Evolutionary conservation across 805 yeast genomes (phyloP).

Genomic region (Metschnikowia reukaufii): DNA sequence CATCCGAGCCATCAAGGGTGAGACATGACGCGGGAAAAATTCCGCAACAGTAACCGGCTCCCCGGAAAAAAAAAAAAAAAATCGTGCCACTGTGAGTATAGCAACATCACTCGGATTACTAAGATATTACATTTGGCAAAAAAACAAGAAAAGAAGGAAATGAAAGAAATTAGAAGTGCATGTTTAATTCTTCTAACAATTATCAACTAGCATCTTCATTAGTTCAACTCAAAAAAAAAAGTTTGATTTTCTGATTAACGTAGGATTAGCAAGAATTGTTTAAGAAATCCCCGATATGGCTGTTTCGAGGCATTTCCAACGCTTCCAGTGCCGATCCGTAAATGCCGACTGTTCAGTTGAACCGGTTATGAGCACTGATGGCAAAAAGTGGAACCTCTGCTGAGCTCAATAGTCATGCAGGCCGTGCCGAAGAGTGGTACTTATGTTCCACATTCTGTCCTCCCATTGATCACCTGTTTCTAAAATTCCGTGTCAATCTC

Average conservation of each 20-base stretch:
- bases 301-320: too few relatives aligned
- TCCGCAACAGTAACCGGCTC: too few relatives aligned
- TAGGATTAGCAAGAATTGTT: too few relatives aligned
- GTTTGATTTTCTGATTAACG: too few relatives aligned
- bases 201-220: too few relatives aligned
- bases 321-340: slow-evolving; percentile 4
- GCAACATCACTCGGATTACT: not conserved
- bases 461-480: not conserved
- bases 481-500: too few relatives aligned
- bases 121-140: not conserved
- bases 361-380: slow-evolving; percentile 6
- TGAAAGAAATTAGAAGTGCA: not conserved
- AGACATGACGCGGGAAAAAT: too few relatives aligned
- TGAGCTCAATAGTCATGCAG: slow-evolving; percentile 9
- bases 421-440: slow-evolving; percentile 1
- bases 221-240: too few relatives aligned
- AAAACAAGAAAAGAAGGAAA: not conserved
- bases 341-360: slow-evolving; percentile 2
- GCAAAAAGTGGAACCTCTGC: slow-evolving; percentile 9
- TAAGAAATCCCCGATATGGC: too few relatives aligned
- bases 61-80: too few relatives aligned
- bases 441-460: slow-evolving; percentile 8
- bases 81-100: not conserved
- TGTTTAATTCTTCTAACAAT: too few relatives aligned
- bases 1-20: not conserved